These are phyloP conservation scores for Gossypium sturtianum DNA, from an alignment of 345 rosid species.

Conservation along the genomic window DNA sequence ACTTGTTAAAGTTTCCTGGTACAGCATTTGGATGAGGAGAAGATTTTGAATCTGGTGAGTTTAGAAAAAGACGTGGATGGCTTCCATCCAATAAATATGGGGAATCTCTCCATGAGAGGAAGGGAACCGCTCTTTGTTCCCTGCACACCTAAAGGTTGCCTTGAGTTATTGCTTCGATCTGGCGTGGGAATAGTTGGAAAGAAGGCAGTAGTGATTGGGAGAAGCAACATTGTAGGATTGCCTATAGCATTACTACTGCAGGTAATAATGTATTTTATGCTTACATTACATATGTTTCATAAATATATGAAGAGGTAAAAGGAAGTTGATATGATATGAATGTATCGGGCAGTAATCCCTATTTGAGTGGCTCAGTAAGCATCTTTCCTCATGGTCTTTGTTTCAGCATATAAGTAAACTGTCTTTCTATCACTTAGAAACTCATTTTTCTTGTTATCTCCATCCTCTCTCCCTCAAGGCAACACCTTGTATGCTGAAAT, in stretches of 20 bases:
- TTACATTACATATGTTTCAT: neutral
- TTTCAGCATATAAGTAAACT: neutral
- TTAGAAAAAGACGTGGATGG: conserved; percentile 92
- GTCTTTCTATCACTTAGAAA: neutral
- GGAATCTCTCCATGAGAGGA: conserved; percentile 91
- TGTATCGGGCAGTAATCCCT: neutral
- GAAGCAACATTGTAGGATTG: conserved; percentile 88
- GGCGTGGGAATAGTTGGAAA: conserved; percentile 72
- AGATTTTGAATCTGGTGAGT: conserved; percentile 55
- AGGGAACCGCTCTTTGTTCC: conserved; percentile 81
- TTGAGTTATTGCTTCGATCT: conserved; percentile 71
- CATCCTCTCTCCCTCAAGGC: neutral
- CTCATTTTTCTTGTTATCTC: neutral
- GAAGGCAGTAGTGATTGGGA: conserved; percentile 80
- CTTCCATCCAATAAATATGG: conserved; percentile 79
- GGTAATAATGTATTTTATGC: conserved; percentile 33
- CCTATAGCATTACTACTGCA: conserved; percentile 80
- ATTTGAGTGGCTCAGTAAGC: neutral
- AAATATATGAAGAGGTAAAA: neutral
- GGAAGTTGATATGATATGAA: neutral
- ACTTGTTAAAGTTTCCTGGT: conserved; percentile 21
- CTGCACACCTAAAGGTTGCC: conserved; percentile 84
- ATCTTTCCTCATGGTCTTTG: neutral
- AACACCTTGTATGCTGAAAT: neutral
- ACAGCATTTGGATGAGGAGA: conserved; percentile 85